A percentile compares a stretch with the other conserved stretches of the same genome.
These are phyloP conservation scores for Monilinia polystroma DNA, from an alignment of 2,329 filamentous ascomycete species.

Conservation along the genomic window DNA sequence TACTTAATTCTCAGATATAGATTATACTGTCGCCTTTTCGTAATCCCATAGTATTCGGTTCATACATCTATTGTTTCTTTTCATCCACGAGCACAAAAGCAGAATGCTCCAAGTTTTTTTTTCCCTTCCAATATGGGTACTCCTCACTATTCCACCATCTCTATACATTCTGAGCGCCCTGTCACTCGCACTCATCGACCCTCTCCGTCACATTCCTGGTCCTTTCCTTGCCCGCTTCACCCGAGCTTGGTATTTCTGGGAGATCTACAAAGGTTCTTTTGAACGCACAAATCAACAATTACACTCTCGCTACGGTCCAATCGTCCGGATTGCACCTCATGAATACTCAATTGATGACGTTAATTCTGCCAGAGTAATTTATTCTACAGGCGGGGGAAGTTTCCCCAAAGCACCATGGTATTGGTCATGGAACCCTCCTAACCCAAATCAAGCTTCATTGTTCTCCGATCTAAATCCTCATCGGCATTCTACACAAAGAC, in stretches of 20 bases:
- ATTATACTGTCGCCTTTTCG: neutral
- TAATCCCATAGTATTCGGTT: neutral
- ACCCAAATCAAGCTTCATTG: slow-evolving; percentile 31
- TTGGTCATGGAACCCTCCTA: slow-evolving; percentile 32
- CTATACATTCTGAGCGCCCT: slow-evolving; percentile 15
- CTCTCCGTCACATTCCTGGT: slow-evolving; percentile 46
- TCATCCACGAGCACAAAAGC: neutral
- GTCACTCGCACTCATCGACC: neutral
- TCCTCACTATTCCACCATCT: neutral
- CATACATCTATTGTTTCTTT: neutral
- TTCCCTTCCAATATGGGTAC: slow-evolving; percentile 5
- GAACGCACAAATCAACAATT: slow-evolving; percentile 35
- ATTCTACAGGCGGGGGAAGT: slow-evolving; percentile 42
- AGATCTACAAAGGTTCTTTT: slow-evolving; percentile 30
- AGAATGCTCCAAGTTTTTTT: slow-evolving; percentile 10
- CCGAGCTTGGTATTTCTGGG: slow-evolving; percentile 46
- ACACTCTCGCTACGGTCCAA: slow-evolving; percentile 48
- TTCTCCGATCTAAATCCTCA: slow-evolving; percentile 42
- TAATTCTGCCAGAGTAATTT: slow-evolving; percentile 45
- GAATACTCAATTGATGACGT: slow-evolving; percentile 49
- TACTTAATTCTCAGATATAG: neutral
- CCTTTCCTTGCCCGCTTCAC: slow-evolving; percentile 48
- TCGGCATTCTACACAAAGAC: slow-evolving; percentile 43
- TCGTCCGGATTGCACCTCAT: slow-evolving; percentile 51
- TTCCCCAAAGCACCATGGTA: slow-evolving; percentile 31